A percentile compares a stretch with the other conserved stretches of the same genome.
Evolutionary conservation across 2,329 filamentous ascomycete genomes (phyloP).

Genomic region (Onygena corvina): DNA sequence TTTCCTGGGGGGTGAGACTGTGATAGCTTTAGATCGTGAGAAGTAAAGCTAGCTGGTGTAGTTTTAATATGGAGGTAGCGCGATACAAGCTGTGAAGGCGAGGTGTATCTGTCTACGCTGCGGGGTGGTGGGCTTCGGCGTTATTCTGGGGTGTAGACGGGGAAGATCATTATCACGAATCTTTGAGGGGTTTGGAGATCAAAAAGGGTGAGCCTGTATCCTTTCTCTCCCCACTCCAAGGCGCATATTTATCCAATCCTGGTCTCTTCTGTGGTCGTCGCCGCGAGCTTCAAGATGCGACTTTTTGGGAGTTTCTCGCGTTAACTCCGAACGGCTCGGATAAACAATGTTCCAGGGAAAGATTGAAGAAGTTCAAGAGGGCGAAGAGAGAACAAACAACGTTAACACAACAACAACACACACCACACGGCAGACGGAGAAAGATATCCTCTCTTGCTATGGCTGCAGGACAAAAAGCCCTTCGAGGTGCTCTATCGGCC

Average conservation of each 20-base stretch:
- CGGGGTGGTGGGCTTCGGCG: not conserved
- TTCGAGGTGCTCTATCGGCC: conserved; percentile 7
- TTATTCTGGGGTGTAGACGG: not conserved
- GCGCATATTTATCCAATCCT: too few species aligned
- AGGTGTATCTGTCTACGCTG: not conserved
- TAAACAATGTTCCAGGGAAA: not conserved
- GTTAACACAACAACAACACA: not conserved
- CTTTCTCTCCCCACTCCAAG: too few species aligned
- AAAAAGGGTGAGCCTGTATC: not conserved
- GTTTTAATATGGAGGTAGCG: not conserved
- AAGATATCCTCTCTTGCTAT: conserved; percentile 8
- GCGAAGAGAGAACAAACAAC: not conserved
- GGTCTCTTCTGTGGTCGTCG: not conserved
- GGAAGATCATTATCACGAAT: not conserved
- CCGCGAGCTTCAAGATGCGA: not conserved
- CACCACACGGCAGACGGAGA: too few species aligned
- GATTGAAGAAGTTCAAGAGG: not conserved
- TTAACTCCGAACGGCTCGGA: not conserved
- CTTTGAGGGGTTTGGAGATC: not conserved
- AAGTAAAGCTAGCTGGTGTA: too few species aligned
- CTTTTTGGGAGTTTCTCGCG: not conserved
- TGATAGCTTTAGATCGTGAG: too few species aligned
- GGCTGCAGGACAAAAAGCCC: conserved; percentile 9
- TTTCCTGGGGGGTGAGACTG: too few species aligned
- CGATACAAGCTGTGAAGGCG: too few species aligned